Percentiles rank a stretch among this genome's conserved stretches.
Evolutionary conservation across 2,329 filamentous ascomycete species (phyloP).

Genomic region (Scedosporium minutisporum): DNA sequence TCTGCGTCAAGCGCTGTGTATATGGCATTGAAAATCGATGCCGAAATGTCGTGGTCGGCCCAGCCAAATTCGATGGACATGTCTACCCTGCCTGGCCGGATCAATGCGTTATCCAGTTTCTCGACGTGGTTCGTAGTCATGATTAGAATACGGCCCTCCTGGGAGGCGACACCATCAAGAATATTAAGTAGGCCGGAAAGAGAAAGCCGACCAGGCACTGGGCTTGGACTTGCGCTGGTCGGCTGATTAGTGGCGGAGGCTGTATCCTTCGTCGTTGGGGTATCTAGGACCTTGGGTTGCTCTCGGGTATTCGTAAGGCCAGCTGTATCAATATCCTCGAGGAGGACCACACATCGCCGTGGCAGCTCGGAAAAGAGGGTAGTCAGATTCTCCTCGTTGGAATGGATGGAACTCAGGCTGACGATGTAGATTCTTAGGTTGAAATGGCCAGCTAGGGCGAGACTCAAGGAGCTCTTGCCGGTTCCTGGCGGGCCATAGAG

Average conservation of each 20-base stretch:
- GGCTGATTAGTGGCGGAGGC: constrained; percentile 9
- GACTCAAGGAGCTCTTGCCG: constrained; percentile 64
- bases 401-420: constrained; percentile 50
- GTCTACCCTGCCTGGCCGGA: constrained; percentile 53
- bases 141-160: constrained; percentile 53
- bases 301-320: constrained; percentile 55
- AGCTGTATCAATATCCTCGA: constrained; percentile 69
- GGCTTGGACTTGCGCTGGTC: constrained; percentile 9
- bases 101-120: constrained; percentile 51
- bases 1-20: constrained; percentile 44
- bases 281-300: constrained; percentile 10
- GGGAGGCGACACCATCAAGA: constrained; percentile 62
- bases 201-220: constrained; percentile 37
- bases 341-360: constrained; percentile 59
- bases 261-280: constrained; percentile 13
- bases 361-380: constrained; percentile 58
- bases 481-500: constrained; percentile 74
- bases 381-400: constrained; percentile 57
- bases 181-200: constrained; percentile 73
- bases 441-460: constrained; percentile 62
- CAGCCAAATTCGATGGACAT: constrained; percentile 48
- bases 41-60: constrained; percentile 42
- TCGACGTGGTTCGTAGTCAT: constrained; percentile 59
- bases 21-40: constrained; percentile 48
- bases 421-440: constrained; percentile 65